Base-by-base conservation (phyloP, 2,329 filamentous ascomycete genomes). In the Colletotrichum destructivum region DNA sequence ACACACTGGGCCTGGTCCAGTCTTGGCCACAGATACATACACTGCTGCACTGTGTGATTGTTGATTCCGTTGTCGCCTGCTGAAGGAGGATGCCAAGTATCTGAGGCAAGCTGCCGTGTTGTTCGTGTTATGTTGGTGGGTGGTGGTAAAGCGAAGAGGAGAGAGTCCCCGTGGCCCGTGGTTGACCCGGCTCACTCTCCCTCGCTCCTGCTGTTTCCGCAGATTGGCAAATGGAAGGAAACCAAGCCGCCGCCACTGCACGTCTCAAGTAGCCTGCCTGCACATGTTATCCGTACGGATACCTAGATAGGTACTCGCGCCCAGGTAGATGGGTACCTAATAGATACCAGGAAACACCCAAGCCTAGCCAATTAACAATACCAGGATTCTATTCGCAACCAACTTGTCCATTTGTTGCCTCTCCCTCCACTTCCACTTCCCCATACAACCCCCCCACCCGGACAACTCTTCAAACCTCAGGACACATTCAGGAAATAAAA, bases 201-300 rank as follows among this genome's bases (percentile, higher is more conserved):
- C 46, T 62, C 40, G 35, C 60, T 26, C 26, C 31, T 61, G 21
- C 26, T 47, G 44, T 46, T 42, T 42, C 61, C 21, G 49, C 35
- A 23, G 49, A 42, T 13, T 62, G 40, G 23, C 60, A 42, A 18
- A 26, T 51, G 42, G 61, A 57, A 21, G 31, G 16, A 57, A 57
- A 64, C 42, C 62, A 69, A 38, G 31, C 67, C 67, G 55, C 67
- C 67, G 55, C 46, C 67, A 42, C 8, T 35, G 8, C 8, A 35
- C 9, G 8, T 35, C 9, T 11, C 9, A 2, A 8, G 31, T 35
- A 35, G 7, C 31, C 31, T 38, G 8, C 35, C 35, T 38, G 8
- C 35, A 38, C 35, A 38, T 38, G 35, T 38, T 9, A 38, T 38
- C 35, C 35, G 35, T 38, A 38, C 35, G 35, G 8, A 38, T 38